Percentiles rank a stretch among this genome's conserved stretches.
Evolutionary conservation across 2,329 filamentous ascomycete genomes (phyloP).

Genomic region (Diaporthe vaccinii): DNA sequence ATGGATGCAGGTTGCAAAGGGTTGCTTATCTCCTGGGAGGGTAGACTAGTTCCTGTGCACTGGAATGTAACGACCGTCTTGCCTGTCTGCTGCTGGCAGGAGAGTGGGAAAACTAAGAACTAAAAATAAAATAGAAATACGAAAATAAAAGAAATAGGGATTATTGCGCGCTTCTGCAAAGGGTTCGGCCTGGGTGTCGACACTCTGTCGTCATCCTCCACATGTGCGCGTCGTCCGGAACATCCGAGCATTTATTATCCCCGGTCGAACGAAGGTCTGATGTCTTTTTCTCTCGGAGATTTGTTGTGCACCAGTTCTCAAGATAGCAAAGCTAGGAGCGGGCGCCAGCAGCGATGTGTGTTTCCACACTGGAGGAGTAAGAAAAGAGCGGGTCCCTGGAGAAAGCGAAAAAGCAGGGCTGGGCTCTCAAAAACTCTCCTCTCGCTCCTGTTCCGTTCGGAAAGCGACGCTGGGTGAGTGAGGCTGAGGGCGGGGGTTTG

Average conservation of each 20-base stretch:
- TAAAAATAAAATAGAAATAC: background rate
- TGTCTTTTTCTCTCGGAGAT: background rate
- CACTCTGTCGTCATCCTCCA: conserved; percentile 31
- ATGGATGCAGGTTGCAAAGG: too few relatives aligned
- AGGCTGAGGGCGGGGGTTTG: conserved; percentile 21
- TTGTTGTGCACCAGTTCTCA: background rate
- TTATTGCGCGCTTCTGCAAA: conserved; percentile 4
- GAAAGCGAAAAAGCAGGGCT: background rate
- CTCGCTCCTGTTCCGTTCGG: background rate
- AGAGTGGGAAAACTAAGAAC: background rate
- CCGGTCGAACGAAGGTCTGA: background rate
- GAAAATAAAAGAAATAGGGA: background rate
- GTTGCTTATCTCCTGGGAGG: background rate
- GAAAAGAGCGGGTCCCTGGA: background rate
- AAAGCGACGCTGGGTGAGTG: background rate
- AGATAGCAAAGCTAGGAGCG: background rate
- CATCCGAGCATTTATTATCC: conserved; percentile 10
- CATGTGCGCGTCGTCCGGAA: conserved; percentile 10
- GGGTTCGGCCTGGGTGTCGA: conserved; percentile 18
- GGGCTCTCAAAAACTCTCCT: background rate
- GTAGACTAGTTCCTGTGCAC: background rate
- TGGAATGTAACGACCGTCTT: background rate
- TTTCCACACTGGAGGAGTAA: background rate
- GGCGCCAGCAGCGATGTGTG: background rate
- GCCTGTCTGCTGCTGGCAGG: background rate